phyloP scores from a whole-genome alignment of 2,329 filamentous ascomycete genomes.

The Neonectria sp. region DNA sequence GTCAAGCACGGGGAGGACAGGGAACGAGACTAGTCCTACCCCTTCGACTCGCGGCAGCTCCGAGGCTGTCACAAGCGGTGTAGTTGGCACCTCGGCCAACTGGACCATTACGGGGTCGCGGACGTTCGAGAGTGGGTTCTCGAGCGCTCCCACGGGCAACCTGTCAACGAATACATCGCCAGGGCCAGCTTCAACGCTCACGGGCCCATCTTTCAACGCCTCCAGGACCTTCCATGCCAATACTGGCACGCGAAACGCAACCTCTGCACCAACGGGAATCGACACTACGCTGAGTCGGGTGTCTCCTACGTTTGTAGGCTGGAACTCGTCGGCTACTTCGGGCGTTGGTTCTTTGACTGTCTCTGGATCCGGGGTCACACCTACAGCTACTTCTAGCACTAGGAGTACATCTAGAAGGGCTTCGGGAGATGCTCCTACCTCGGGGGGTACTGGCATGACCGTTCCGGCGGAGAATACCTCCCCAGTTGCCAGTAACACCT shows the following conservation, averaged over 20 bases:
- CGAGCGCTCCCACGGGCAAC: neutral
- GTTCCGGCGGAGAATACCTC: neutral
- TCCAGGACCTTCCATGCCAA: neutral
- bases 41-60: neutral
- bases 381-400: neutral
- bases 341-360: neutral
- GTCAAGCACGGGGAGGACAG: neutral
- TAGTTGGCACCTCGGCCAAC: neutral
- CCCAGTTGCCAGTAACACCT: neutral
- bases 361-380: neutral
- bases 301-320: constrained; percentile 1
- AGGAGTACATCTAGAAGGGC: neutral
- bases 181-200: neutral
- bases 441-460: neutral
- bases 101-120: neutral
- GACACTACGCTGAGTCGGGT: neutral
- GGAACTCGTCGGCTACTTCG: constrained; percentile 17
- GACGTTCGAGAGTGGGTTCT: neutral
- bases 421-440: neutral
- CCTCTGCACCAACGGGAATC: neutral
- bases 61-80: neutral
- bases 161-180: neutral
- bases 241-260: neutral
- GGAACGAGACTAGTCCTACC: neutral
- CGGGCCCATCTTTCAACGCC: neutral